A percentile compares a stretch with the other conserved stretches of the same genome.
Evolutionary conservation across 371 early-diverging fungal species (phyloP).

Genomic region (Saksenaea vasiformis): DNA sequence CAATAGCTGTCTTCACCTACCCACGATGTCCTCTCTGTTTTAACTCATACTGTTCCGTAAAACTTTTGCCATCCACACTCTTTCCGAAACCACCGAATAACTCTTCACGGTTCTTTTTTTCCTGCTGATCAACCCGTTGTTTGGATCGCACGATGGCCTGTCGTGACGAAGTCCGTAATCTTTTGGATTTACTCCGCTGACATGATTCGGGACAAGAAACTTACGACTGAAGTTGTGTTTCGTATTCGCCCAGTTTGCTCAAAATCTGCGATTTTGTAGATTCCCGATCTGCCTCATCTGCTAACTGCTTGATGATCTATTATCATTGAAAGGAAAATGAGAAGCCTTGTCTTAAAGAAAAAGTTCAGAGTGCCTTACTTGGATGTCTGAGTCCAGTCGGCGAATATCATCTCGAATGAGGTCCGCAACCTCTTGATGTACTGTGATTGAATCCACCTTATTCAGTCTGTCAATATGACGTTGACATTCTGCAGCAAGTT

Average conservation of each 20-base stretch:
- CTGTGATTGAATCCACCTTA: conserved; percentile 29
- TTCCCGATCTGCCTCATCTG: conserved; percentile 66
- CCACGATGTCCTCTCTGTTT: conserved; percentile 35
- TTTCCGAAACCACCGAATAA: conserved; percentile 47
- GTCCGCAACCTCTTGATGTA: conserved; percentile 35
- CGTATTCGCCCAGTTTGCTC: conserved; percentile 54
- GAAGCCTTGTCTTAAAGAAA: not conserved
- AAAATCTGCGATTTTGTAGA: conserved; percentile 47
- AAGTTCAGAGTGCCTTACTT: conserved; percentile 17
- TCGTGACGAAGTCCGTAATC: conserved; percentile 57
- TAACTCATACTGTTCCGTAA: conserved; percentile 44
- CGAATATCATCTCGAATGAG: conserved; percentile 28
- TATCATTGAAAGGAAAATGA: not conserved
- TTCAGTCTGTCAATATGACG: conserved; percentile 33
- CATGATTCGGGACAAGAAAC: conserved; percentile 13
- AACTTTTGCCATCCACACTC: conserved; percentile 23
- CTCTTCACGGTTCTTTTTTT: conserved; percentile 58
- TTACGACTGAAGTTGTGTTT: conserved; percentile 62
- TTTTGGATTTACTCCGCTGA: conserved; percentile 4
- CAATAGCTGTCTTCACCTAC: conserved; percentile 31
- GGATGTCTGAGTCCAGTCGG: conserved; percentile 30
- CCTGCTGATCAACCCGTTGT: conserved; percentile 55
- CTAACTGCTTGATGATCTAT: conserved; percentile 53
- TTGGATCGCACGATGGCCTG: conserved; percentile 60
- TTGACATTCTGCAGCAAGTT: conserved; percentile 45